Evolutionary conservation across 208 protist species (phyloP).

Genomic region (Acanthamoeba culbertsoni): DNA sequence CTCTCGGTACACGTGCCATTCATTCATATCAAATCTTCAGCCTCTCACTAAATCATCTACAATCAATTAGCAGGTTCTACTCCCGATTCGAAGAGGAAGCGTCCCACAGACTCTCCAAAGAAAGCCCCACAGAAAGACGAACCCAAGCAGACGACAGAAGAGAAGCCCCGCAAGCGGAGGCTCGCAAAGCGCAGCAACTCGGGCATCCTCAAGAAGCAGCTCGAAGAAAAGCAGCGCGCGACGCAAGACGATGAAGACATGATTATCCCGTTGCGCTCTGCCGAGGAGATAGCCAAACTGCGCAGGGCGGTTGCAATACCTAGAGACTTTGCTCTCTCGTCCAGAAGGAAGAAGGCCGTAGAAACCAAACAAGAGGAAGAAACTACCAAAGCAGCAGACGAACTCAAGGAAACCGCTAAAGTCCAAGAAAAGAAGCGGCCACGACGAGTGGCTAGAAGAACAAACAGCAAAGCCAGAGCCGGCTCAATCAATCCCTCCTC

Average conservation of each 20-base stretch:
- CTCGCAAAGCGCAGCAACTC: slow-evolving; percentile 23
- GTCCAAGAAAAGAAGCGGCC: background rate
- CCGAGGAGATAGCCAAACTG: background rate
- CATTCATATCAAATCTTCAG: background rate
- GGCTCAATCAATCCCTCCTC: background rate
- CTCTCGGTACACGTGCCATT: background rate
- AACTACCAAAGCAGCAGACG: background rate
- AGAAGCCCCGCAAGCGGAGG: background rate
- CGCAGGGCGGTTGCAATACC: background rate
- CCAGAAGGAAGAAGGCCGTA: background rate
- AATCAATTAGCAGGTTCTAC: too few relatives aligned
- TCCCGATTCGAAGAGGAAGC: background rate
- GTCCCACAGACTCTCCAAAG: background rate
- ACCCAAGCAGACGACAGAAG: background rate
- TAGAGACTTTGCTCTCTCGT: background rate
- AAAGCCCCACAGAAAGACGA: background rate
- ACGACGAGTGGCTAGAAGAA: background rate
- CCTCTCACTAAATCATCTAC: too few relatives aligned
- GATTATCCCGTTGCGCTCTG: background rate
- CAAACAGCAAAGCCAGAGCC: background rate
- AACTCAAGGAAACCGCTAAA: background rate
- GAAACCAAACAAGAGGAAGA: background rate
- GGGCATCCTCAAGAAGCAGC: background rate
- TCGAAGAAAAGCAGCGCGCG: background rate
- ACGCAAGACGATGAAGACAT: background rate